Conservation (phyloP, 495 filamentous ascomycete species). For the Hypoxylon lenormandii region DNA sequence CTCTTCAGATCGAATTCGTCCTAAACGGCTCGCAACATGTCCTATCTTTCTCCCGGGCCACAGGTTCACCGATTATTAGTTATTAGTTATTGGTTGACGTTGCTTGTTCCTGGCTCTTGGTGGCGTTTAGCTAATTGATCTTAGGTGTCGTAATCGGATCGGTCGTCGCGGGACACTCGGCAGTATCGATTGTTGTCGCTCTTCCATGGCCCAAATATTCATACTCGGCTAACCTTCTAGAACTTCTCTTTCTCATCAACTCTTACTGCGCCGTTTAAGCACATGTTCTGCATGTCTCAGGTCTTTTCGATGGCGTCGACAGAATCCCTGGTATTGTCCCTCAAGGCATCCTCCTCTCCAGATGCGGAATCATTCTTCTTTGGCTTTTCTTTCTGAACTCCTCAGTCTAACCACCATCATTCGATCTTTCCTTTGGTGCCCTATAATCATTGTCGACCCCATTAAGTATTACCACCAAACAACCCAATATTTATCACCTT, state of each 20-base stretch:
- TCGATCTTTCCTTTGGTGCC: background rate
- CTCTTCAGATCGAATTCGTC: too few species aligned
- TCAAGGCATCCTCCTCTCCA: background rate
- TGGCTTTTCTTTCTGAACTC: background rate
- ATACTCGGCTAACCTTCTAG: background rate
- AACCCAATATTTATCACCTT: background rate
- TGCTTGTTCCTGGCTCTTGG: too few species aligned
- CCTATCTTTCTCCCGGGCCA: too few species aligned
- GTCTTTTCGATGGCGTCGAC: background rate
- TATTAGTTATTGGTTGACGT: too few species aligned
- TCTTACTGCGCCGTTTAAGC: background rate
- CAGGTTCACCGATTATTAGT: too few species aligned
- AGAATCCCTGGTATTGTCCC: constrained; percentile 1
- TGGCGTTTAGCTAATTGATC: too few species aligned
- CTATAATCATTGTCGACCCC: background rate
- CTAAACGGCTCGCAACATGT: too few species aligned
- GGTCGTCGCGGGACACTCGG: constrained; percentile 9
- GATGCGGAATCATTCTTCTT: constrained; percentile 6
- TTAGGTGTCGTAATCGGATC: too few species aligned
- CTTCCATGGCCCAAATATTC: background rate
- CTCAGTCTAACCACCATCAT: background rate
- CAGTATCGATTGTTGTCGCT: background rate
- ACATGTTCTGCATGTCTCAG: background rate
- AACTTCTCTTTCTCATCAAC: background rate
- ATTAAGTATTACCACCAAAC: background rate